A percentile compares a stretch with the other conserved stretches of the same genome.
Conservation (phyloP, 441 rosid genomes). For the Theobroma grandiflorum region DNA sequence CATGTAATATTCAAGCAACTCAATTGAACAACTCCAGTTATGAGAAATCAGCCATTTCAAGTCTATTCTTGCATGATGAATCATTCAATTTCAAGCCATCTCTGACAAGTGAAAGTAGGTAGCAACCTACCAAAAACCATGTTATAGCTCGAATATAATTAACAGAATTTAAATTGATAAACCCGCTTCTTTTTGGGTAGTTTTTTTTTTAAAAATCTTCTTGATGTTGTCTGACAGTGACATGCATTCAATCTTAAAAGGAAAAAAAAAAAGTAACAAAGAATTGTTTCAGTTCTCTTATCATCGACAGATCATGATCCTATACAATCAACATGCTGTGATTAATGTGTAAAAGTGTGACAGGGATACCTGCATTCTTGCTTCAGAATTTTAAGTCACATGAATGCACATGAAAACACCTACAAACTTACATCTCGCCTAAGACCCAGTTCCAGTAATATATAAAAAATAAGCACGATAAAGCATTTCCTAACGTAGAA, state of each 20-base stretch:
- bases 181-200: background rate
- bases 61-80: too few relatives aligned
- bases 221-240: background rate
- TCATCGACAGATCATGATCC: background rate
- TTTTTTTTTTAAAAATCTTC: background rate
- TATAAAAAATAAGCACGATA: background rate
- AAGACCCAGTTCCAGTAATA: too few relatives aligned
- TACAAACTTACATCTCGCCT: background rate
- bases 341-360: background rate
- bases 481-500: background rate
- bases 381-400: background rate
- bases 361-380: background rate
- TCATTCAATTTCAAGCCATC: too few relatives aligned
- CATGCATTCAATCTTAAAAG: background rate
- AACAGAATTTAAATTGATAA: background rate
- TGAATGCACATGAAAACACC: background rate
- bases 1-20: background rate
- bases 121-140: too few relatives aligned
- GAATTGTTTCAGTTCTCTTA: background rate
- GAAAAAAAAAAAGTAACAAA: background rate
- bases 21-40: background rate
- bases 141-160: background rate
- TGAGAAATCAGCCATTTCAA: background rate
- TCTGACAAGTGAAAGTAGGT: too few relatives aligned
- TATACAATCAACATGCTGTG: background rate